A percentile compares a stretch with the other conserved stretches of the same genome.
Evolutionary conservation across 495 filamentous ascomycete species (phyloP).

Genomic region (Aspergillus haitiensis): DNA sequence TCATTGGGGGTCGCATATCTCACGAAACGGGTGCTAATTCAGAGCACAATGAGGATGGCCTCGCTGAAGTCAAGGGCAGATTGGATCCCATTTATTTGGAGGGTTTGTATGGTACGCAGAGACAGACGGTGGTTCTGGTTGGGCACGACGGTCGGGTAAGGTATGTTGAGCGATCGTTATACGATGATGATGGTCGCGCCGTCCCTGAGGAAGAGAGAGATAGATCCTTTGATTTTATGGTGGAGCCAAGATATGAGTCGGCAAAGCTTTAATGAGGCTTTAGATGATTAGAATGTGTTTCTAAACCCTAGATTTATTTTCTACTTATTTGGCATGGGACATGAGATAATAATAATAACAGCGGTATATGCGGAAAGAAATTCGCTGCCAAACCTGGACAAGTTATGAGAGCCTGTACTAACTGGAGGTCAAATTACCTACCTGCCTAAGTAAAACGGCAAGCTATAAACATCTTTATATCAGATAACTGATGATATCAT

Average conservation of each 20-base stretch:
- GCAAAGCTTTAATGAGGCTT: neutral
- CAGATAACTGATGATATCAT: conserved; percentile 16
- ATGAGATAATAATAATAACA: too few relatives aligned
- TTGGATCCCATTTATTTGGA: conserved; percentile 10
- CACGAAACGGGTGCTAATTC: neutral
- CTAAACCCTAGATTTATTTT: neutral
- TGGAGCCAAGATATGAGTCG: conserved; percentile 37
- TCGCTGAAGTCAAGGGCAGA: conserved; percentile 47
- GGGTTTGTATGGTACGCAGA: conserved; percentile 73
- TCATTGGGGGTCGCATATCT: conserved; percentile 45
- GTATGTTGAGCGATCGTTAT: conserved; percentile 72
- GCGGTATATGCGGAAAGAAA: too few relatives aligned
- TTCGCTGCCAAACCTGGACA: too few relatives aligned
- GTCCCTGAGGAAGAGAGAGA: conserved; percentile 43
- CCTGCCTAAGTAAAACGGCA: too few relatives aligned
- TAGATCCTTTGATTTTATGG: conserved; percentile 60
- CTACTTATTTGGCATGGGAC: neutral
- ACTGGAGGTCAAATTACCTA: too few relatives aligned
- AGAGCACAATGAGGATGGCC: conserved; percentile 34
- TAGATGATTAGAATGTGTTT: neutral
- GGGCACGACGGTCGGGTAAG: conserved; percentile 68
- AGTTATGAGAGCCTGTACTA: too few relatives aligned
- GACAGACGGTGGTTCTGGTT: conserved; percentile 76
- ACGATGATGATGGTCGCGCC: conserved; percentile 42
- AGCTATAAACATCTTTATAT: too few relatives aligned